Conservation (phyloP, 768 basidiomycete species). For the Solioccasus polychromus region DNA sequence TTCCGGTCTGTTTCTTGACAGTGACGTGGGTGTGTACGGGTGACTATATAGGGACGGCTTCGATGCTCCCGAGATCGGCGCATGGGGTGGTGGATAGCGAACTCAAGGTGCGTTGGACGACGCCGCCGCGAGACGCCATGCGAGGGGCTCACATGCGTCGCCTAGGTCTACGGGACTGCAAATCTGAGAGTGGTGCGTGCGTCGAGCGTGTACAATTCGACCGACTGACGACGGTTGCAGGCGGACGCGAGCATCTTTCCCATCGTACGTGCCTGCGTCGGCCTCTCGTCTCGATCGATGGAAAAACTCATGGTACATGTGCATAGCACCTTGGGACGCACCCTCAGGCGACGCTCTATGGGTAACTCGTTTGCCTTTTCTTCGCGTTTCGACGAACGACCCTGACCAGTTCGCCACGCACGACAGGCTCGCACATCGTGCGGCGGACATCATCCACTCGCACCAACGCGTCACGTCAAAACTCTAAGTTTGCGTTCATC, state of each 20-base stretch:
- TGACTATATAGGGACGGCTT: constrained; percentile 13
- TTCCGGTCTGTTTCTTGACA: too few species aligned
- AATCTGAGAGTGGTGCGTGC: constrained; percentile 13
- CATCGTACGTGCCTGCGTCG: constrained; percentile 8
- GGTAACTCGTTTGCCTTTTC: background rate
- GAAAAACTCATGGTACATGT: too few species aligned
- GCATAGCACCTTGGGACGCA: constrained; percentile 18
- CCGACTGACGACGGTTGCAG: too few species aligned
- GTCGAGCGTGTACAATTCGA: background rate
- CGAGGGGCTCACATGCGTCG: too few species aligned
- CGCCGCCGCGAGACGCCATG: too few species aligned
- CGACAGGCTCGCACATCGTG: constrained; percentile 10
- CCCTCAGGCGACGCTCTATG: constrained; percentile 21
- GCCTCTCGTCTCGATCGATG: too few species aligned
- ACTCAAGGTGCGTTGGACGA: constrained; percentile 7
- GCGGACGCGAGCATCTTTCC: constrained; percentile 18
- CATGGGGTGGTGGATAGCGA: constrained; percentile 14
- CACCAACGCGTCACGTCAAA: too few species aligned
- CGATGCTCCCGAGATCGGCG: constrained; percentile 17
- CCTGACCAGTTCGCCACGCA: background rate
- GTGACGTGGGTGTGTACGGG: too few species aligned
- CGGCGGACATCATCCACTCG: constrained; percentile 11
- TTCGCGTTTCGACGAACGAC: too few species aligned
- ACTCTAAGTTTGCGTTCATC: too few species aligned
- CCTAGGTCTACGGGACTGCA: constrained; percentile 16